Percentiles rank a stretch among this genome's conserved stretches.
phyloP scores from a whole-genome alignment of 1,284 basidiomycete genomes.

The Athelia psychrophila region DNA sequence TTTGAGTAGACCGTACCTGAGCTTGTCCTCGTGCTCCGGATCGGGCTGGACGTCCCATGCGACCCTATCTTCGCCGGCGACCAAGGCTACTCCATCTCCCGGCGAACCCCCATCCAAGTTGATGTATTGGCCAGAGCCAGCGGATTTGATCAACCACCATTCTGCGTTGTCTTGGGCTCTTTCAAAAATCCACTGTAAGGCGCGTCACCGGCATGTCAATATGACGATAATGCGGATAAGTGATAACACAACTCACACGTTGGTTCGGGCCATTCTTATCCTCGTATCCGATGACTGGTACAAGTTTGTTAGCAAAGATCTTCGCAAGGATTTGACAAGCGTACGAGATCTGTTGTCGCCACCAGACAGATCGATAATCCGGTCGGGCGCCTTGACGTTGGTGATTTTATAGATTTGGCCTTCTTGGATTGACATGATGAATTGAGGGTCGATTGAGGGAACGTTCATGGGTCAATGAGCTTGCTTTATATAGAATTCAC shows the following conservation, averaged over 20 bases:
- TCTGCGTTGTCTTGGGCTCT: conserved; percentile 26
- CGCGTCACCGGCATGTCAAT: no score
- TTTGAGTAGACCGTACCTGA: conserved; percentile 23
- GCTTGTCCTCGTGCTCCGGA: conserved; percentile 20
- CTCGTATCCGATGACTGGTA: background rate
- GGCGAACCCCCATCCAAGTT: conserved; percentile 28
- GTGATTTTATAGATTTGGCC: conserved; percentile 41
- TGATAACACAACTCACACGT: background rate
- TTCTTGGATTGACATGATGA: no score
- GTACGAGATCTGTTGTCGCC: conserved; percentile 41
- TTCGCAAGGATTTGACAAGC: conserved; percentile 11
- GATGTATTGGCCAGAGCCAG: conserved; percentile 37
- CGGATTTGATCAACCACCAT: conserved; percentile 42
- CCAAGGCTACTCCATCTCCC: conserved; percentile 30
- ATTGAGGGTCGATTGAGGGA: no score
- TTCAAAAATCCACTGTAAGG: no score
- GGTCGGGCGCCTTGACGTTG: conserved; percentile 44
- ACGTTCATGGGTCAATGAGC: no score
- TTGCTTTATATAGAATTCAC: no score
- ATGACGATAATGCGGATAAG: no score
- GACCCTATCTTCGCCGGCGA: conserved; percentile 31
- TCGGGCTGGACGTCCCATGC: conserved; percentile 43
- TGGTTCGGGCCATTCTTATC: background rate
- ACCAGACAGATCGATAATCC: conserved; percentile 53
- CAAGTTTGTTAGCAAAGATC: no score